A percentile compares a stretch with the other conserved stretches of the same genome.
phyloP scores from a whole-genome alignment of 257 asterid genomes.

The Petunia axillaris region DNA sequence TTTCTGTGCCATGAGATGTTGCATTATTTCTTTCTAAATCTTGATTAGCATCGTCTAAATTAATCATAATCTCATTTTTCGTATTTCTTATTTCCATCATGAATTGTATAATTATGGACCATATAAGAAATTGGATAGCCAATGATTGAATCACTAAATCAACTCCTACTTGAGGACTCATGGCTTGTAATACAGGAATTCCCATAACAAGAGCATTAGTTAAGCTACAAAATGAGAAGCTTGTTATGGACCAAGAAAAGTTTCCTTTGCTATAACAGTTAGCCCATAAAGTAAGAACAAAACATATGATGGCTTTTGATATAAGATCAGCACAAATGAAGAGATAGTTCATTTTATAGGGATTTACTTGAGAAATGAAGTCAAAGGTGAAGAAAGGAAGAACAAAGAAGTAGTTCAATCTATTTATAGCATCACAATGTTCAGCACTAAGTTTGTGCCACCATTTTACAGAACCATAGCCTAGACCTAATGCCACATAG shows the following conservation, averaged over 20 bases:
- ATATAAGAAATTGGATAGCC: conserved; percentile 58
- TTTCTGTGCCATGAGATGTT: neutral
- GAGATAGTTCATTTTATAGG: conserved; percentile 63
- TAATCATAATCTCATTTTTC: neutral
- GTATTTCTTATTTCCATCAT: conserved; percentile 54
- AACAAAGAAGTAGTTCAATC: conserved; percentile 66
- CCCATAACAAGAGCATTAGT: conserved; percentile 76
- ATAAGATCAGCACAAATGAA: conserved; percentile 64
- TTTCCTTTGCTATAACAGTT: conserved; percentile 40
- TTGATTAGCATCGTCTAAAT: neutral
- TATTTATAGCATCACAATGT: conserved; percentile 74
- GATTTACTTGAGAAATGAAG: conserved; percentile 58
- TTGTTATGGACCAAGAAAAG: conserved; percentile 63
- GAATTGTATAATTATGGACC: conserved; percentile 58
- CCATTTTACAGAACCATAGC: conserved; percentile 69
- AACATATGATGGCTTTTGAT: conserved; percentile 48
- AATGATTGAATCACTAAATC: conserved; percentile 67
- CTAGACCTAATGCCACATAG: conserved; percentile 58
- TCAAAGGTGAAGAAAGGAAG: conserved; percentile 76
- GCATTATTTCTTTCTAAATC: conserved; percentile 18
- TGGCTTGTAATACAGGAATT: conserved; percentile 63
- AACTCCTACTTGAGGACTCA: conserved; percentile 66
- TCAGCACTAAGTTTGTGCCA: conserved; percentile 71
- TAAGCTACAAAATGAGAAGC: conserved; percentile 55
- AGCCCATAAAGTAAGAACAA: conserved; percentile 53